phyloP scores from a whole-genome alignment of 768 basidiomycete genomes.

The Fibroporia radiculosa region DNA sequence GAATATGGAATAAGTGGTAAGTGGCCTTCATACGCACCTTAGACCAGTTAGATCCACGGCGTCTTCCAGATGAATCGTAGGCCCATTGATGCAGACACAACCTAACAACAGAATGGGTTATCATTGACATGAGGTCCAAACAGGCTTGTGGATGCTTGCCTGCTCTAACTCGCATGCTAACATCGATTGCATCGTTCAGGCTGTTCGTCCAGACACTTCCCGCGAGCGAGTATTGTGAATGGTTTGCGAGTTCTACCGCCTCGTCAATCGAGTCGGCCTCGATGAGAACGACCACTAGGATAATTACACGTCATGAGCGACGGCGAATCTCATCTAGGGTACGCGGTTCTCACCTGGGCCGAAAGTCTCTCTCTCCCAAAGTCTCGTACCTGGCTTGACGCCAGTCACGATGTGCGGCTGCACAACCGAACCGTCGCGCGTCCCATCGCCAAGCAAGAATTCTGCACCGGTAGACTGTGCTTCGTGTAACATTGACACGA shows the following conservation, averaged over 20 bases:
- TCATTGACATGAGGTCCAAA: too few relatives aligned
- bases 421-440: conserved; percentile 32
- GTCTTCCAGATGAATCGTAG: conserved; percentile 39
- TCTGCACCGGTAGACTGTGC: conserved; percentile 38
- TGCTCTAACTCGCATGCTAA: conserved; percentile 41
- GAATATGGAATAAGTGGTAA: background rate
- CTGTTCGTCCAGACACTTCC: conserved; percentile 47
- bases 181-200: conserved; percentile 32
- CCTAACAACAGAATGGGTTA: conserved; percentile 27
- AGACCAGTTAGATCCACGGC: conserved; percentile 32
- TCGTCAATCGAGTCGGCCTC: conserved; percentile 43
- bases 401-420: conserved; percentile 43
- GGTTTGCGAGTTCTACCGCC: conserved; percentile 48
- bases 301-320: background rate
- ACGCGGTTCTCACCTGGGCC: conserved; percentile 38
- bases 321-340: background rate
- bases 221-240: conserved; percentile 42
- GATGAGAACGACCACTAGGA: conserved; percentile 35
- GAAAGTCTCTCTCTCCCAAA: conserved; percentile 57
- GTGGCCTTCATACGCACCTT: conserved; percentile 29
- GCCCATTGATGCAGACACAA: conserved; percentile 46
- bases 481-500: conserved; percentile 36
- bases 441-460: conserved; percentile 36
- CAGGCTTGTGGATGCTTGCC: conserved; percentile 22
- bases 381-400: conserved; percentile 40